Evolutionary conservation across 345 rosid species (phyloP), one percentile per base, ranked within the genome.

Genomic region (Punica granatum): DNA sequence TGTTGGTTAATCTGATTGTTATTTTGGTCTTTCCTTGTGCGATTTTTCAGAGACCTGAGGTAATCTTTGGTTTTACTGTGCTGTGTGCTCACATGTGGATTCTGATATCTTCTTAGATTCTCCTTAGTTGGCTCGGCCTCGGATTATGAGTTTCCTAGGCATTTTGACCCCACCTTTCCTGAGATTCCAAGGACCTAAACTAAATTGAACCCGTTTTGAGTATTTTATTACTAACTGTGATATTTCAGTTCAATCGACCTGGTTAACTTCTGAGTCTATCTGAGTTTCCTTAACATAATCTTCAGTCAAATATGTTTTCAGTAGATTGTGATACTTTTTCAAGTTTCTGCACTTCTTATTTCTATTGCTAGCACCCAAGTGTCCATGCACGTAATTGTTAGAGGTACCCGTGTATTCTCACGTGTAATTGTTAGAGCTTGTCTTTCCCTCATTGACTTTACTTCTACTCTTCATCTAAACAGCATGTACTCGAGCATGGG

Each of bases 401-500:
- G 41, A 37, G 41, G 5, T 11, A 37, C 41, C 41, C 41, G 41
- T 37, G n/a, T n/a, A n/a, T n/a, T n/a, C n/a, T n/a, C n/a, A n/a
- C n/a, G n/a, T n/a, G n/a, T 28, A 53, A 53, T 7, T 53, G 28
- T 19, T 53, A 8, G 18, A 53, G 28, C 42, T 21, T 42, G n/a
- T 61, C 64, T 61, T 61, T 25, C 16, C 15, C 8, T 61, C 18
- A 14, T 12, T 53, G 23, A 19, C 10, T 10, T 6, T 62, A 7
- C 42, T 62, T 34, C 36, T 33, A n/a, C n/a, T 7, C 15, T 62
- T 63, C 48, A 18, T 25, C 35, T 63, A 21, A 21, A 42, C 21
- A 63, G 66, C 66, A 63, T 42, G 66, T 63, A 11, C 66, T 63
- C 23, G 66, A 63, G 49, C 49, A 63, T n/a, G 66, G 66, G 11